Conservation (phyloP, 768 basidiomycete species). For the Mycena galopus region DNA sequence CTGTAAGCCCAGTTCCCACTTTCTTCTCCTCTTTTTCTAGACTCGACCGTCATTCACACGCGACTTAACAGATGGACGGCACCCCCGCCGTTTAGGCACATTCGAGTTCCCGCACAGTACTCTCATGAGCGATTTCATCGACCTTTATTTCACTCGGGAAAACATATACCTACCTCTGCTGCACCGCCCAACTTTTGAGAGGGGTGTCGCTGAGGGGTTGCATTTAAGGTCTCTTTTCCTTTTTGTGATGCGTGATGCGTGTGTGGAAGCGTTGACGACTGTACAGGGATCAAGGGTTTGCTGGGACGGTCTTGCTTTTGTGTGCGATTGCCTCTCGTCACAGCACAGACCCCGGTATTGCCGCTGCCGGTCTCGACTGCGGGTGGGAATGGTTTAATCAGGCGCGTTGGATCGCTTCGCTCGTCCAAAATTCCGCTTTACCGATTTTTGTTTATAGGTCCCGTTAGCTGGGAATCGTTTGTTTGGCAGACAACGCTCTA, state of each 20-base stretch:
- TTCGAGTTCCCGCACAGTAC: conserved; percentile 62
- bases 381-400: conserved; percentile 81
- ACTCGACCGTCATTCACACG: too few species aligned
- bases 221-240: conserved; percentile 52
- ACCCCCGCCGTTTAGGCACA: too few species aligned
- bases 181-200: conserved; percentile 78
- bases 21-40: too few species aligned
- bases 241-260: too few species aligned
- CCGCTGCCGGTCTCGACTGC: conserved; percentile 50
- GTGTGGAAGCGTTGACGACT: too few species aligned
- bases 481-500: conserved; percentile 74
- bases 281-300: background rate
- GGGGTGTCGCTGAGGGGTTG: conserved; percentile 58
- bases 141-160: conserved; percentile 72
- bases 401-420: conserved; percentile 44
- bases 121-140: conserved; percentile 65
- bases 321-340: conserved; percentile 1
- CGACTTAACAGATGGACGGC: too few species aligned
- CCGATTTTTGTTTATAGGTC: background rate
- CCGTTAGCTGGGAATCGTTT: conserved; percentile 74
- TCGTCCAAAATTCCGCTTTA: background rate
- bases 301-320: background rate
- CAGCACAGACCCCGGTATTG: conserved; percentile 68
- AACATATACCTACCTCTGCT: conserved; percentile 78
- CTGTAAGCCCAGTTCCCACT: too few species aligned